Evolutionary conservation across 176 grass and related monocot genomes (phyloP).

Genomic region (Puya raimondii): DNA sequence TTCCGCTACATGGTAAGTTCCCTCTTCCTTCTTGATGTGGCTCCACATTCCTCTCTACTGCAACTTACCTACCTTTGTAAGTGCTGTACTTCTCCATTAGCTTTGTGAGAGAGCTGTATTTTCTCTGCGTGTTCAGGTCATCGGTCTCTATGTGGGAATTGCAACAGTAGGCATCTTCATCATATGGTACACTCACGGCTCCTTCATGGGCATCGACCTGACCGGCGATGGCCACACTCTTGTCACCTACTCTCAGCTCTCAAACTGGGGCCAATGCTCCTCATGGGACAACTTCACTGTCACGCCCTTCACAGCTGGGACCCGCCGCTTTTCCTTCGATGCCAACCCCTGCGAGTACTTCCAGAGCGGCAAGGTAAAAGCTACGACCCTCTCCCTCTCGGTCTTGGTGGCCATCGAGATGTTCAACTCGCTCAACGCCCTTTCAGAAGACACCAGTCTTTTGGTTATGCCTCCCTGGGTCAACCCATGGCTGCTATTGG

Average conservation of each 20-base stretch:
- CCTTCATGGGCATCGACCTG: constrained; percentile 93
- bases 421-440: constrained; percentile 95
- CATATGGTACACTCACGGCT: constrained; percentile 92
- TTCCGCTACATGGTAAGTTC: constrained; percentile 79
- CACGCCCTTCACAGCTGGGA: constrained; percentile 67
- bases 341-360: constrained; percentile 81
- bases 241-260: constrained; percentile 83
- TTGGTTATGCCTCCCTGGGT: constrained; percentile 93
- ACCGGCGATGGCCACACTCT: constrained; percentile 79
- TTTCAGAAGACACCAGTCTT: constrained; percentile 84
- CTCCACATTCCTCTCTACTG: not conserved
- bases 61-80: not conserved
- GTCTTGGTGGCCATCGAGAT: constrained; percentile 93
- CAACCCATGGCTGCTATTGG: constrained; percentile 79
- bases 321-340: constrained; percentile 57
- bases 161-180: constrained; percentile 89
- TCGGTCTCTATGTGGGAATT: constrained; percentile 66
- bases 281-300: constrained; percentile 66
- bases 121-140: constrained; percentile 30
- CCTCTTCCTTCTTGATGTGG: not conserved
- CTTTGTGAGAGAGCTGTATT: not conserved
- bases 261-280: constrained; percentile 87
- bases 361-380: constrained; percentile 85
- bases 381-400: constrained; percentile 66
- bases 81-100: not conserved